Base-by-base conservation (phyloP, 2,329 filamentous ascomycete genomes). In the Phialophora macrospora region DNA sequence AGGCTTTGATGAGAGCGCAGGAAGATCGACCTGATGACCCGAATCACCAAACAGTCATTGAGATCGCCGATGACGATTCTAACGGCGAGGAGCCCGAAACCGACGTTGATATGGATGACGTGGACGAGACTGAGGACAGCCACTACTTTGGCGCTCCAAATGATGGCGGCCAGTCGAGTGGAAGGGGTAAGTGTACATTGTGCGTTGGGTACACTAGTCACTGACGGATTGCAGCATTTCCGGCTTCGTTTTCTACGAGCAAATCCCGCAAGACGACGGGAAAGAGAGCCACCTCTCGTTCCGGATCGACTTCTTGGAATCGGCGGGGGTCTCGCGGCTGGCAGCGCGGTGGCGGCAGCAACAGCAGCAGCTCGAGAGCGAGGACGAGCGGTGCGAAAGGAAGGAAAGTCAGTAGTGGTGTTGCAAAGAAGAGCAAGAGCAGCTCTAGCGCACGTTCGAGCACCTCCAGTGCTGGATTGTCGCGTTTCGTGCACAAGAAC, bases 41-140 rank as follows among this genome's bases (percentile, higher is more conserved):
- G 1, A 84, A 87, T 68, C 82, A 83, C 46, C 71, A 75, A 38
- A 62, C 79, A 56, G 79, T 84, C 24, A 80, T 84, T 57, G 77
- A 83, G 57, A 77, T 84, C 24, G 78, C 78, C 66, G 80, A 77
- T 65, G 78, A 79, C 61, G 78, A 77, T 0, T 57, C 68, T 49
- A 62, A 62, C 65, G 73, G 70, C 20, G 62, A 63, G 26, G 55
- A 57, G 4, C 9, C 28, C 24, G 58, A 75, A 68, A 68, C 64
- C 56, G 66, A 69, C n/a, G 46, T 54, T 6, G 70, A 71, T 34
- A 52, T 65, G 12, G 69, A 70, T 20, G 66, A 69, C n/a, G 55
- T 65, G 6, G 70, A 70, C 22, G 69, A 66, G 17, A 60, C 65
- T 24, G 65, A 73, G 48, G 65, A 63, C 28, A 74, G 71, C 64